phyloP scores from a whole-genome alignment of 2,329 filamentous ascomycete genomes.

The Aspergillus versicolor region DNA sequence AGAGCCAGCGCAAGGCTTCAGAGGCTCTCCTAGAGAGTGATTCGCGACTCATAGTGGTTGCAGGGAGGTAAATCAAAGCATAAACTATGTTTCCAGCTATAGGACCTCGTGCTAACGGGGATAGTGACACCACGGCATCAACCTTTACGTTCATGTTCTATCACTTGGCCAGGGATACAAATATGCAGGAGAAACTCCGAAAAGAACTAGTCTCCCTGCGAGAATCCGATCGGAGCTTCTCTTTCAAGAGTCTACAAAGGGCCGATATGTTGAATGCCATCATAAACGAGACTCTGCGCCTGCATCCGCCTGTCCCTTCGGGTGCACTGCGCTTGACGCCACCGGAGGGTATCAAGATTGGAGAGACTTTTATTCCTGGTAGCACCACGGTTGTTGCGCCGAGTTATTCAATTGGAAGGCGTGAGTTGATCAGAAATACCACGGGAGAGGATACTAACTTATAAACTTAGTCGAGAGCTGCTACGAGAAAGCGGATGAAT shows the following conservation, averaged over 20 bases:
- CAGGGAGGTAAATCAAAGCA: background rate
- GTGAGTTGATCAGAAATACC: too few relatives aligned
- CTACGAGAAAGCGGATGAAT: background rate
- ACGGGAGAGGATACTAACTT: background rate
- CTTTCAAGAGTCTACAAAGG: background rate
- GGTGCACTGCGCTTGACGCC: background rate
- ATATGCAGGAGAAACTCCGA: background rate
- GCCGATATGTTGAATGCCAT: background rate
- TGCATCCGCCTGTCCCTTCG: background rate
- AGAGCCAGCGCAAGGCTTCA: background rate
- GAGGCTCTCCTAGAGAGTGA: background rate
- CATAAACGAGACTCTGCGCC: constrained; percentile 4
- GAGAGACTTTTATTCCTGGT: constrained; percentile 3
- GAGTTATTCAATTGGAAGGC: background rate
- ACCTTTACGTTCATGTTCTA: constrained; percentile 7
- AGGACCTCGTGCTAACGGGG: background rate
- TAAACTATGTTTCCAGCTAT: background rate
- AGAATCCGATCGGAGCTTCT: background rate
- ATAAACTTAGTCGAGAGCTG: background rate
- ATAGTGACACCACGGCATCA: constrained; percentile 4
- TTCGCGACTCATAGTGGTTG: background rate
- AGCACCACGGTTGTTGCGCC: background rate
- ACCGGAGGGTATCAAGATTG: constrained; percentile 4
- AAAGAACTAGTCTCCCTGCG: background rate
- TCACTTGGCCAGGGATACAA: constrained; percentile 1